Evolutionary conservation across 2,329 filamentous ascomycete species (phyloP).

Genomic region (Monosporascus sp.): DNA sequence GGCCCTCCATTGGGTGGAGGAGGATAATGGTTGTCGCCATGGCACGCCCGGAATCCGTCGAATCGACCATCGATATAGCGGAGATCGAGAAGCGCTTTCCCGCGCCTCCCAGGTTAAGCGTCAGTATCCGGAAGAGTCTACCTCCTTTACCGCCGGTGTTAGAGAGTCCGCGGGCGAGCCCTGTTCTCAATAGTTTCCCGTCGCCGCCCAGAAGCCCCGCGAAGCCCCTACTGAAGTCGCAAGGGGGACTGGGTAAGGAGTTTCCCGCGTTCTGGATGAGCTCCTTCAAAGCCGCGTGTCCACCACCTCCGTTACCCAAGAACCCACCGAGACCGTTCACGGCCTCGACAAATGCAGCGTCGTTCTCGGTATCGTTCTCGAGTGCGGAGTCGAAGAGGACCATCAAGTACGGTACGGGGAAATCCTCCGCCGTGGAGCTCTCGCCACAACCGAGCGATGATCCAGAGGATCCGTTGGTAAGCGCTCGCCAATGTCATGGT

Average conservation of each 20-base stretch:
- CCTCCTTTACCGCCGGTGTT: conserved; percentile 21
- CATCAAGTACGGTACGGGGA: conserved; percentile 45
- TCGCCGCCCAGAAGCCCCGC: conserved; percentile 5
- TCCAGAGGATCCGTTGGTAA: conserved; percentile 48
- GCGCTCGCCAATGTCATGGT: conserved; percentile 9
- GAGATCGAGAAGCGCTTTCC: conserved; percentile 18
- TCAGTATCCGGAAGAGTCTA: conserved; percentile 18
- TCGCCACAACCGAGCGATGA: conserved; percentile 53
- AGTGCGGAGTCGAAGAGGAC: conserved; percentile 29
- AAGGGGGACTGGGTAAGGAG: conserved; percentile 7
- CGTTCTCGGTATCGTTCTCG: conserved; percentile 32
- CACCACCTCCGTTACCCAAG: conserved; percentile 16
- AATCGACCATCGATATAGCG: conserved; percentile 17
- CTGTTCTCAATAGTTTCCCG: conserved; percentile 7
- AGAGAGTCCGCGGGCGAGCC: conserved; percentile 6
- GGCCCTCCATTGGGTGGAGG: not conserved
- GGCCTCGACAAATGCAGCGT: conserved; percentile 31
- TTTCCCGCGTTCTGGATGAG: not conserved
- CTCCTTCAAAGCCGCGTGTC: not conserved
- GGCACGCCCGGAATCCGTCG: conserved; percentile 13
- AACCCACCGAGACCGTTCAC: conserved; percentile 24
- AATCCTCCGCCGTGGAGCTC: conserved; percentile 38
- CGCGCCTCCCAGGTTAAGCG: conserved; percentile 10
- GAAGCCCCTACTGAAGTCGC: conserved; percentile 11
- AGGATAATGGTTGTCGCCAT: conserved; percentile 3